Evolutionary conservation across 2,329 filamentous ascomycete species (phyloP), one percentile per base, ranked within the genome.

Genomic region (Penicillium verrucosum): DNA sequence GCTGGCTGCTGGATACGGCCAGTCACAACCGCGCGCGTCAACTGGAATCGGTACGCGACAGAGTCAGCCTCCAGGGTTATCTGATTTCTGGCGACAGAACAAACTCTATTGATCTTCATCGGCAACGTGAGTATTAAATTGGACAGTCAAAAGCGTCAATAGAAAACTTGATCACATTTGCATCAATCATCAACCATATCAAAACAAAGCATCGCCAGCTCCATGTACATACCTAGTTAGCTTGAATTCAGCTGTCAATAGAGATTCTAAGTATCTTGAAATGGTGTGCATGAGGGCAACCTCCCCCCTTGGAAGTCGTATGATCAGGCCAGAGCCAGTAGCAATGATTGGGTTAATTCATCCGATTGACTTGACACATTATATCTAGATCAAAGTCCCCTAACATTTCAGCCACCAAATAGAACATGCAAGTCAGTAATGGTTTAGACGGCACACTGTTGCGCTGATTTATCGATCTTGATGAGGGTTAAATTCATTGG

Each of bases 21-120:
- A 11, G 29, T 5, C 42, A 16, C 27, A 40, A 18, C 25, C 18
- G 25, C 18, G 6, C 8, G 8, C 23, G 1, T 40, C 30, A 12
- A 25, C 37, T 23, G 30, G 2, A 30, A 11, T 16, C 18, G 27
- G 21, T n/a, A 16, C 30, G 12, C 21, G 16, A 14, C 23, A 11
- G n/a, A 27, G 18, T 18, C 23, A 47, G 10, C n/a, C 8, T 25
- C 9, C 49, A 3, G 18, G 30, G 10, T 47, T 58, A 29, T 42
- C 56, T 27, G 52, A 42, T 7, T 67, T 68, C 54, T 68, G 66
- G 66, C 56, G 60, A 37, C 57, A 59, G 38, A 66, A 66, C 34
- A 65, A 54, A 54, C 49, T 72, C 10, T 71, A 72, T 57, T 73
- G 44, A 61, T 34, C n/a, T 43, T 27, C 38, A 14, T n/a, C 18